Evolutionary conservation across 768 basidiomycete genomes (phyloP).

Genomic region (Tulasnella sp.): DNA sequence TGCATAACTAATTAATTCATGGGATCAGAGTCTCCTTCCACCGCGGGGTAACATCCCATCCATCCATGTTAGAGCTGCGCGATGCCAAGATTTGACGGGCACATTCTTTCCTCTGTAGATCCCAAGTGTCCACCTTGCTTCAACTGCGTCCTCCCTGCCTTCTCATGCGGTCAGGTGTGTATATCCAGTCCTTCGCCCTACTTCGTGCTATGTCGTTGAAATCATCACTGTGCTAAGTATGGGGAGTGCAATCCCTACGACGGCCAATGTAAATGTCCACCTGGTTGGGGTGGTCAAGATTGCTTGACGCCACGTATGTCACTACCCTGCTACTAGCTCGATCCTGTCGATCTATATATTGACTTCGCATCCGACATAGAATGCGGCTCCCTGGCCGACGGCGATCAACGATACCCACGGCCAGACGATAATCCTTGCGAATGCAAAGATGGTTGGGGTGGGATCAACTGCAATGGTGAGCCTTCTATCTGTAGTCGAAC

Average conservation of each 20-base stretch:
- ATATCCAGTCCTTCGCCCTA: no score
- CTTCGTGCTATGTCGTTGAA: background rate
- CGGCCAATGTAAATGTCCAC: slow-evolving; percentile 92
- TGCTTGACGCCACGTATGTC: slow-evolving; percentile 81
- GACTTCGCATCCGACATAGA: slow-evolving; percentile 36
- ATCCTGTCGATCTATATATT: background rate
- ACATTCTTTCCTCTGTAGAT: background rate
- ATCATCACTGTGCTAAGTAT: slow-evolving; percentile 31
- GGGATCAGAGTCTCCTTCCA: no score
- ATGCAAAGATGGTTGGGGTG: slow-evolving; percentile 91
- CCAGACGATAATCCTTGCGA: slow-evolving; percentile 66
- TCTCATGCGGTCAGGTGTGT: slow-evolving; percentile 68
- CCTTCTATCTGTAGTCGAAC: background rate
- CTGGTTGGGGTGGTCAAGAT: slow-evolving; percentile 96
- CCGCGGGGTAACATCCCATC: no score
- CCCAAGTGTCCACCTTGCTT: slow-evolving; percentile 55
- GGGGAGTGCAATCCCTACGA: slow-evolving; percentile 84
- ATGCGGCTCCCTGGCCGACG: slow-evolving; percentile 89
- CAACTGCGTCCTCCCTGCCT: slow-evolving; percentile 87
- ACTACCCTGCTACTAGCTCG: background rate
- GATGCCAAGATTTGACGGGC: no score
- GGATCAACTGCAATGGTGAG: slow-evolving; percentile 95
- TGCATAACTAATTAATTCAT: no score
- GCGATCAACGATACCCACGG: slow-evolving; percentile 69
- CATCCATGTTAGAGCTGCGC: no score